Evolutionary conservation across 108 stramenopile species (phyloP).

Genomic region (Nannochloropsis oceanica): DNA sequence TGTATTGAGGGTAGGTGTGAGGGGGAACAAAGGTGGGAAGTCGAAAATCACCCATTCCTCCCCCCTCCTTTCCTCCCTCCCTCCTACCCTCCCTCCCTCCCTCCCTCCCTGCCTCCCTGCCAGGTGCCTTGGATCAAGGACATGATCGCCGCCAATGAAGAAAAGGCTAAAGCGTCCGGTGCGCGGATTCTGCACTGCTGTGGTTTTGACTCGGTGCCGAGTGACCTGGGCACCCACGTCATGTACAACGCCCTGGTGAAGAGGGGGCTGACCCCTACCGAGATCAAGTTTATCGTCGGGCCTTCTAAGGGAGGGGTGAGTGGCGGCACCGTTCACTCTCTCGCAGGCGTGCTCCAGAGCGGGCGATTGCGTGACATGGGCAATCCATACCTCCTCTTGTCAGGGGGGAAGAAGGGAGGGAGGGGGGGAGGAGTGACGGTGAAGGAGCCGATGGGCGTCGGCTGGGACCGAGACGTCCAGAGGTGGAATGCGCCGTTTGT

Average conservation of each 20-base stretch:
- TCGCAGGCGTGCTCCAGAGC: neutral
- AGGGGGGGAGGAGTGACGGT: neutral
- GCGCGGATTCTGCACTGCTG: constrained; percentile 25
- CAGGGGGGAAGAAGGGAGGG: neutral
- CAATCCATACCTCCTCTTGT: constrained; percentile 15
- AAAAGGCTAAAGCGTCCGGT: constrained; percentile 10
- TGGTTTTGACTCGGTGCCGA: constrained; percentile 24
- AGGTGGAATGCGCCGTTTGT: constrained; percentile 14
- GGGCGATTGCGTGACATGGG: neutral
- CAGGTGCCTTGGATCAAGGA: neutral
- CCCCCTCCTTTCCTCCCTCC: neutral
- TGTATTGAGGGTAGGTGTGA: too few species aligned
- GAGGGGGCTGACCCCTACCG: neutral
- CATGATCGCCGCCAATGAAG: constrained; percentile 12
- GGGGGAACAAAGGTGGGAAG: too few species aligned
- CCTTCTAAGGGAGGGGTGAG: neutral
- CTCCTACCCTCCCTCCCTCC: neutral
- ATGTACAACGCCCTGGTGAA: neutral
- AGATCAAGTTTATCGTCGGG: neutral
- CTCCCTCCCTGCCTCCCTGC: neutral
- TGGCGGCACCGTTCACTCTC: constrained; percentile 19
- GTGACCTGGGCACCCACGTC: neutral
- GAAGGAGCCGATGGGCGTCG: neutral
- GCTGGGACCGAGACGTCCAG: constrained; percentile 7
- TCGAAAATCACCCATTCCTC: neutral